Evolutionary conservation across 805 yeast genomes (phyloP), one percentile per base, ranked within the genome.

Genomic region (Zygosaccharomyces lentus): DNA sequence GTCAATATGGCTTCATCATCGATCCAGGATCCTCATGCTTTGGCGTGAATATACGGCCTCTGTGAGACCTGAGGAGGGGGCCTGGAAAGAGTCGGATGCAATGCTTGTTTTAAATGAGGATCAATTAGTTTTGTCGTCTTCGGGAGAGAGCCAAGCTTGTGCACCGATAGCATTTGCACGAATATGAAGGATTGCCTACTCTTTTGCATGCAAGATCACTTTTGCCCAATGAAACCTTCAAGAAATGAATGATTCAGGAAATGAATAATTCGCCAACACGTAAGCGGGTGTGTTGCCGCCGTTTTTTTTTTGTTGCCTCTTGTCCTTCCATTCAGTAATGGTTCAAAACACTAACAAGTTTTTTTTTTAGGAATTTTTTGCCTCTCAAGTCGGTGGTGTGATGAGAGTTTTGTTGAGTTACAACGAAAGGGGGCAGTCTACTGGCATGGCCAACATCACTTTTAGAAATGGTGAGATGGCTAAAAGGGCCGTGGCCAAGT

Each of bases 401-500:
- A 73, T 71, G 55, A 75, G 76, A 52, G 83, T 86, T 65, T 72
- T 78, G 45, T 76, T 88, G 61, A 76, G 83, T 58, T 93, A 86
- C 75, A 88, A 87, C 65, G 87, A 83, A 69, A 81, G 77, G 65
- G 99, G 98, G 43, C 81, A 81, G 68, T 87, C 95, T 54, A 85
- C 85, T 53, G 99, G 99, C 69, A 79, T 82, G 72, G 96, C 96
- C 52, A 88, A 93, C 47, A 78, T 93, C 59, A 74, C 82, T 48
- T 93, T 93, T 75, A 80, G 72, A 62, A 73, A 75, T 48, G 66
- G 78, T 42, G 81, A 82, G 49, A 75, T 76, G 65, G 98, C 98
- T 43, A 70, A 77, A 51, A 75, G 72, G 59, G 96, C 96, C 41
- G 86, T 86, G 59, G 79, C 81, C 61, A 82, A 82, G 61, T 91